A percentile compares a stretch with the other conserved stretches of the same genome.
Evolutionary conservation across 306 rosid species (phyloP).

Genomic region (Pachyrhizus erosus): DNA sequence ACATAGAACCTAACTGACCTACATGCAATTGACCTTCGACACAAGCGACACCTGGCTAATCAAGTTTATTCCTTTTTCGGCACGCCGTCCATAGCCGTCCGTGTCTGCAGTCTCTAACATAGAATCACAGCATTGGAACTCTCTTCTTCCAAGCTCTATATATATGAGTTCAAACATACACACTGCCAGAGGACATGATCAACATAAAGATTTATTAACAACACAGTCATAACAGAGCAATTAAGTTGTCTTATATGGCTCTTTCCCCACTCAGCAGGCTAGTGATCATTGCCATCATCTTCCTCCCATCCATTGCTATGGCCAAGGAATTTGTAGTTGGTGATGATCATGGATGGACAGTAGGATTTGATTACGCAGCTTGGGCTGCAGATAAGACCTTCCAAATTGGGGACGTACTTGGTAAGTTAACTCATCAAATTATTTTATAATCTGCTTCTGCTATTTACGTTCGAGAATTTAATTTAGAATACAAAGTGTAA

Average conservation of each 20-base stretch:
- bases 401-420: conserved; percentile 24
- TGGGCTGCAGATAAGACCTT: conserved; percentile 37
- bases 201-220: background rate
- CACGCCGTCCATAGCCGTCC: conserved; percentile 29
- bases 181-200: background rate
- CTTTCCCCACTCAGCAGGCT: conserved; percentile 11
- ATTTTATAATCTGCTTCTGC: background rate
- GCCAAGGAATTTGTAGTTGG: conserved; percentile 30
- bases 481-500: no score
- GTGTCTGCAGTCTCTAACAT: background rate
- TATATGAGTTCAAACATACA: background rate
- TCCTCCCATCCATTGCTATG: conserved; percentile 26
- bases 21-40: no score
- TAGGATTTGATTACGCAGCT: conserved; percentile 5
- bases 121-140: background rate
- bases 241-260: background rate
- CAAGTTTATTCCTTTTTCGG: background rate
- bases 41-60: background rate
- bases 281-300: conserved; percentile 25
- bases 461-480: no score
- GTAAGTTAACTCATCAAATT: conserved; percentile 14
- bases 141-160: background rate
- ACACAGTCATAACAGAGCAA: background rate
- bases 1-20: no score
- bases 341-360: conserved; percentile 34